phyloP scores from a whole-genome alignment of 1,284 basidiomycete genomes.

The Polyporus tsugae region DNA sequence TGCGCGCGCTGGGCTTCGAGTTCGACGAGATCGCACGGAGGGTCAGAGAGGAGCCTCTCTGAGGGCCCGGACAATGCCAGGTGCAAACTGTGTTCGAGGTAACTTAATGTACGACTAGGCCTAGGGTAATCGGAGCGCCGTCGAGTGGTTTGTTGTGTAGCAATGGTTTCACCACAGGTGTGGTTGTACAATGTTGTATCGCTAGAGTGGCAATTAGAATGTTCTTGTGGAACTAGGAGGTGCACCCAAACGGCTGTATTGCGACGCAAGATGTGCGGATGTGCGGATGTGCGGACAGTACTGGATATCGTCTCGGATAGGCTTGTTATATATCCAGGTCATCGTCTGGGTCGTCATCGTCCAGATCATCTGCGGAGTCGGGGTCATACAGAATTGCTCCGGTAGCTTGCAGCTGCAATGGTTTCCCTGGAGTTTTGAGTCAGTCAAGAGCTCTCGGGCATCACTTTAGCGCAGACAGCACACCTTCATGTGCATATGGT shows the following conservation, averaged over 20 bases:
- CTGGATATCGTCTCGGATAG: background rate
- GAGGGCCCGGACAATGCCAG: background rate
- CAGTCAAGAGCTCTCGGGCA: background rate
- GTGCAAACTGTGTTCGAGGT: background rate
- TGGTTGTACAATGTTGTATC: slow-evolving; percentile 13
- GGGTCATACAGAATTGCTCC: slow-evolving; percentile 77
- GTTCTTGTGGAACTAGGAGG: background rate
- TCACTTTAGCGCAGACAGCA: slow-evolving; percentile 22
- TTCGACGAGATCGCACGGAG: slow-evolving; percentile 37
- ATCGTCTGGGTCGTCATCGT: slow-evolving; percentile 91
- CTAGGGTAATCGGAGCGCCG: slow-evolving; percentile 12
- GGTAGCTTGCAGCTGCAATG: slow-evolving; percentile 22
- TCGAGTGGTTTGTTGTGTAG: background rate
- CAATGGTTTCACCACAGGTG: background rate
- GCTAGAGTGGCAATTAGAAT: background rate
- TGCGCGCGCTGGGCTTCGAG: slow-evolving; percentile 40
- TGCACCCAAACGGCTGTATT: background rate
- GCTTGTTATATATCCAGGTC: slow-evolving; percentile 76
- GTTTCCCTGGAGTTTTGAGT: slow-evolving; percentile 37
- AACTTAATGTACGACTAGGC: slow-evolving; percentile 5
- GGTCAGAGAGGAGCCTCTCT: slow-evolving; percentile 25
- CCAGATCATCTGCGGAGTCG: slow-evolving; percentile 88
- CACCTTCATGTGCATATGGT: slow-evolving; percentile 87
- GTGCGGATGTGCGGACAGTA: background rate
- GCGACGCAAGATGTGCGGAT: background rate